A percentile compares a stretch with the other conserved stretches of the same genome.
Conservation (phyloP, 306 rosid species). For the Dicorynia guianensis region DNA sequence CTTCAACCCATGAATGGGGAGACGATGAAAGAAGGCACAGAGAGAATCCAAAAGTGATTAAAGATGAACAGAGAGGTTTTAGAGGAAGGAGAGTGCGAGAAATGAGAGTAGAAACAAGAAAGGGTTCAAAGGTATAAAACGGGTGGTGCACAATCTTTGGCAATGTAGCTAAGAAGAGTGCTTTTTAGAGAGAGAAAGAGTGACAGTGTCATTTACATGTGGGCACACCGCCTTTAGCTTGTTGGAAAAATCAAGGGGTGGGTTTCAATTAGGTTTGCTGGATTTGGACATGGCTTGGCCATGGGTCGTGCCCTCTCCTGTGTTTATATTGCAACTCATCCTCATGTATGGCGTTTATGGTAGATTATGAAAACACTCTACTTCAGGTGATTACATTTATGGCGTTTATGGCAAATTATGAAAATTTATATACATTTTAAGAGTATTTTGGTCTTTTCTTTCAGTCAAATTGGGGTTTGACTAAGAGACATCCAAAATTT, state of each 20-base stretch:
- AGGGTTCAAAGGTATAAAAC: slow-evolving; percentile 44
- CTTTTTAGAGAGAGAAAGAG: slow-evolving; percentile 5
- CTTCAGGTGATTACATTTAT: no score
- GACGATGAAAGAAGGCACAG: slow-evolving; percentile 9
- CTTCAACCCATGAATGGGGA: slow-evolving; percentile 65
- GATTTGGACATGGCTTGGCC: no score
- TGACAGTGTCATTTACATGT: not conserved
- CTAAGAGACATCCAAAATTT: no score
- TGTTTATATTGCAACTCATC: no score
- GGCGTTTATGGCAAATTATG: no score
- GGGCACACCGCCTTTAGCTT: slow-evolving; percentile 2
- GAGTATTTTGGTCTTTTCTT: no score
- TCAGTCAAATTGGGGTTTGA: no score
- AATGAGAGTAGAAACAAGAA: not conserved
- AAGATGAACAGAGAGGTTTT: slow-evolving; percentile 13
- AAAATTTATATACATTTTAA: no score
- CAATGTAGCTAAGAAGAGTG: slow-evolving; percentile 36
- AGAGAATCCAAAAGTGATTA: slow-evolving; percentile 1
- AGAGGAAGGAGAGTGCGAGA: not conserved
- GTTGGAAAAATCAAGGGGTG: no score
- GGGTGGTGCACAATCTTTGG: slow-evolving; percentile 56
- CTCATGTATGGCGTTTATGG: no score
- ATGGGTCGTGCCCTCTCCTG: no score
- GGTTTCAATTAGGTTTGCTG: not conserved
- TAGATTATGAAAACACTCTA: no score